phyloP scores from a whole-genome alignment of 2,329 filamentous ascomycete genomes.

The Clarireedia hainanense region DNA sequence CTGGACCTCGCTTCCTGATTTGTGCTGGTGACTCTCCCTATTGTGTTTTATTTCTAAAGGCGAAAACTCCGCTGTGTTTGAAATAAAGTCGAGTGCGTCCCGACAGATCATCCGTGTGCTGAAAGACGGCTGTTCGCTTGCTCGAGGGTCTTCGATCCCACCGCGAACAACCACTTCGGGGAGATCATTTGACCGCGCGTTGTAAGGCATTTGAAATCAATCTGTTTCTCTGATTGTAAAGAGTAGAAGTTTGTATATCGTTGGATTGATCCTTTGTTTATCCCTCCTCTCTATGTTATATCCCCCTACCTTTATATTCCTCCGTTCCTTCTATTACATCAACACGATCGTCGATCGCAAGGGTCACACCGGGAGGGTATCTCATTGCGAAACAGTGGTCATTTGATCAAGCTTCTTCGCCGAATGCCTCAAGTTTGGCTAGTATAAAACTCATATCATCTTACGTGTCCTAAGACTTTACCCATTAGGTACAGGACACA shows the following conservation, averaged over 20 bases:
- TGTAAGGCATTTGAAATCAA: background rate
- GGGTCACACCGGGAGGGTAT: no score
- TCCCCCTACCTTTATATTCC: background rate
- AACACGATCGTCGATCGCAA: background rate
- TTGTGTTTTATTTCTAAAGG: background rate
- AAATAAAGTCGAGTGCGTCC: background rate
- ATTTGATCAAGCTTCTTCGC: no score
- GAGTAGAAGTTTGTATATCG: background rate
- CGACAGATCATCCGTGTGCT: background rate
- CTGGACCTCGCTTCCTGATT: background rate
- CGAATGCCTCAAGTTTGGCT: no score
- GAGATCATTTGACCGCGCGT: background rate
- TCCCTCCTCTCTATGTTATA: background rate
- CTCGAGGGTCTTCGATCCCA: background rate
- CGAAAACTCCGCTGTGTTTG: background rate
- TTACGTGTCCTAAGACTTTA: no score
- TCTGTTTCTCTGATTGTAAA: background rate
- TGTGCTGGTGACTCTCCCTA: background rate
- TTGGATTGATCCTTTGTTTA: background rate
- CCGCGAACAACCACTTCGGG: background rate
- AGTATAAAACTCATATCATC: no score
- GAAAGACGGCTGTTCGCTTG: background rate
- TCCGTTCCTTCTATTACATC: background rate
- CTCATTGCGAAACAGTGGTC: no score
- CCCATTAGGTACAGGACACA: no score